These are phyloP conservation scores for Fusarium sulawesiense DNA, from an alignment of 2,329 filamentous ascomycete genomes.

Conservation along the genomic window DNA sequence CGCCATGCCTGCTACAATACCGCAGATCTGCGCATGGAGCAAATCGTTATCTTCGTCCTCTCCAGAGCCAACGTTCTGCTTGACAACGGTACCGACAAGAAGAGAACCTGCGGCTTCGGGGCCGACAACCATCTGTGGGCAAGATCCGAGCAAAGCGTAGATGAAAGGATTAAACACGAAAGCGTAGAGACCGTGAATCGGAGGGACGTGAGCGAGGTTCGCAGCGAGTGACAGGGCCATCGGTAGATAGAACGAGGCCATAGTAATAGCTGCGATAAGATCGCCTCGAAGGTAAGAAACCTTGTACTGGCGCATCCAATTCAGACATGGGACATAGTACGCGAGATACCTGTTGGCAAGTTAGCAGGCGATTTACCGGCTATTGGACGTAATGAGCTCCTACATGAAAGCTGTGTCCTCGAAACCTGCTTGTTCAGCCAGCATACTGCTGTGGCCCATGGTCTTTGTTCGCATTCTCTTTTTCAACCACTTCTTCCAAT, in stretches of 20 bases:
- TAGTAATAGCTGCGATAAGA: constrained; percentile 87
- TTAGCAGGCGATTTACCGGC: constrained; percentile 13
- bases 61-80: constrained; percentile 78
- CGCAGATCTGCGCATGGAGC: constrained; percentile 84
- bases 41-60: constrained; percentile 70
- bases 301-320: constrained; percentile 90
- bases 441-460: constrained; percentile 76
- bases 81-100: constrained; percentile 87
- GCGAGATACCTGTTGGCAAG: constrained; percentile 75
- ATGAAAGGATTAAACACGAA: constrained; percentile 93
- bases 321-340: constrained; percentile 92
- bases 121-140: constrained; percentile 92
- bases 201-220: constrained; percentile 91
- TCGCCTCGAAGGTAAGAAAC: constrained; percentile 87
- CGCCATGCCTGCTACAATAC: constrained; percentile 87
- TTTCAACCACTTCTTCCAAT: constrained; percentile 63
- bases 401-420: constrained; percentile 80
- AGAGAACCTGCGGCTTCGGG: constrained; percentile 95
- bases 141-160: constrained; percentile 91
- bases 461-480: constrained; percentile 69
- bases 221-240: constrained; percentile 95
- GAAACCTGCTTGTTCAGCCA: constrained; percentile 79
- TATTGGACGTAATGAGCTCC: constrained; percentile 44
- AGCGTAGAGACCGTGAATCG: constrained; percentile 92
- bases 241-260: constrained; percentile 98